These are phyloP conservation scores for Glycine soja DNA, from an alignment of 306 rosid genomes.

Conservation along the genomic window DNA sequence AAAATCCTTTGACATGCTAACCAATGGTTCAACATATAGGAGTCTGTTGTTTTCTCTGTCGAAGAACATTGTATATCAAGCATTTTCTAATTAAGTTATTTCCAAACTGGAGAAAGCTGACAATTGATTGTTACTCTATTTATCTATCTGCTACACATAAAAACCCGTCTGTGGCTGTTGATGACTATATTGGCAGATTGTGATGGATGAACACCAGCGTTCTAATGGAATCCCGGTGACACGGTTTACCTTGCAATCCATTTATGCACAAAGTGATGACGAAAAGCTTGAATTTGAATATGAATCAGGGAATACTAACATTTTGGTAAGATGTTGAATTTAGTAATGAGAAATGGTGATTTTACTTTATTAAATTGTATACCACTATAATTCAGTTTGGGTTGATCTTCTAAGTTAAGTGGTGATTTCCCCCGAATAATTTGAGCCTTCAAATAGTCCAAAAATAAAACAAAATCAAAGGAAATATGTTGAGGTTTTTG, in stretches of 20 bases:
- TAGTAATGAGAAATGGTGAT: constrained; percentile 7
- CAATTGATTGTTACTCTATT: not conserved
- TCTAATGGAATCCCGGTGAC: constrained; percentile 94
- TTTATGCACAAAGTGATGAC: constrained; percentile 88
- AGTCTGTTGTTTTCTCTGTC: constrained; percentile 24
- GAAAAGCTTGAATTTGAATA: constrained; percentile 98
- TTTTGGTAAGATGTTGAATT: constrained; percentile 69
- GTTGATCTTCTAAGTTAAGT: not conserved
- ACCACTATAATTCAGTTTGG: constrained; percentile 28
- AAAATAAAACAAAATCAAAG: no score
- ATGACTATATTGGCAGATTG: constrained; percentile 68
- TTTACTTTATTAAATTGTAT: constrained; percentile 21
- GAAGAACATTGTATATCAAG: not conserved
- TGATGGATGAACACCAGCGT: constrained; percentile 96
- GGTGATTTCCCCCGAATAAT: constrained; percentile 18
- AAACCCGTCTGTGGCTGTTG: constrained; percentile 33
- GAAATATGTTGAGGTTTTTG: no score
- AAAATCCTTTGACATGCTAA: not conserved
- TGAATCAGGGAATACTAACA: constrained; percentile 92
- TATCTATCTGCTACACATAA: constrained; percentile 34
- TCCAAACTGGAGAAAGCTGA: constrained; percentile 9
- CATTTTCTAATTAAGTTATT: constrained; percentile 36
- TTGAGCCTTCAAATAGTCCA: constrained; percentile 22
- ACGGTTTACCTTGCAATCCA: constrained; percentile 85
- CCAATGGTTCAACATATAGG: constrained; percentile 21